Percentiles rank a stretch among this genome's conserved stretches.
Evolutionary conservation across 2,329 filamentous ascomycete species (phyloP).

Genomic region (Colletotrichum sp.): DNA sequence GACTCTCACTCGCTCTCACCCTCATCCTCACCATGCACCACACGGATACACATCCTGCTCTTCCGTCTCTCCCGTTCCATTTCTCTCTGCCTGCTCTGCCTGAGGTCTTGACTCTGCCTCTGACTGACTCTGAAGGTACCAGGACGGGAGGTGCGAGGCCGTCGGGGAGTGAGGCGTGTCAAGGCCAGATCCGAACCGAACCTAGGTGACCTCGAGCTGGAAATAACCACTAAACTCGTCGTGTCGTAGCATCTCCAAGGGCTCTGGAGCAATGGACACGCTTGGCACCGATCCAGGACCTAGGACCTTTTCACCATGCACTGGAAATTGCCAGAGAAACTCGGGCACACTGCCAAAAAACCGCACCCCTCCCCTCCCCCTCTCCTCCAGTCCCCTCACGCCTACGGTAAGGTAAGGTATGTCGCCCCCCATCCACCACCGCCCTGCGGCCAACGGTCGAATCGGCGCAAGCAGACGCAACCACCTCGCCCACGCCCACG

Average conservation of each 20-base stretch:
- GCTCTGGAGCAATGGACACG: background rate
- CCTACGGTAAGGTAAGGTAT: background rate
- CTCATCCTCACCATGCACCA: background rate
- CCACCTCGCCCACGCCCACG: background rate
- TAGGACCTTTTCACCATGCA: background rate
- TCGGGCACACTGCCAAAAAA: background rate
- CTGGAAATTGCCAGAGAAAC: background rate
- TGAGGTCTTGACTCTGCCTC: background rate
- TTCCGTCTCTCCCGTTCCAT: background rate
- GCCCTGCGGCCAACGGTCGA: background rate
- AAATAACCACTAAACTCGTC: background rate
- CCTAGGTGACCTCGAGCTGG: background rate
- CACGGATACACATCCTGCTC: background rate
- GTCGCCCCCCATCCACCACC: background rate
- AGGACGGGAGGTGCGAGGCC: background rate
- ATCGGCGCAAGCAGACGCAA: background rate
- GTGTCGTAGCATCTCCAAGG: background rate
- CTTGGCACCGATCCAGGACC: background rate
- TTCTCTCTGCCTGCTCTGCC: background rate
- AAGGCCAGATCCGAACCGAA: background rate
- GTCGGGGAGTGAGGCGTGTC: background rate
- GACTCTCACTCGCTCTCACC: background rate
- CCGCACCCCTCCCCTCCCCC: background rate
- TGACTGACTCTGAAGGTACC: background rate
- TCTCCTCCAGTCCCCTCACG: background rate